Conservation (phyloP, 352 stramenopile species). For the Pythium vanterpoolii region DNA sequence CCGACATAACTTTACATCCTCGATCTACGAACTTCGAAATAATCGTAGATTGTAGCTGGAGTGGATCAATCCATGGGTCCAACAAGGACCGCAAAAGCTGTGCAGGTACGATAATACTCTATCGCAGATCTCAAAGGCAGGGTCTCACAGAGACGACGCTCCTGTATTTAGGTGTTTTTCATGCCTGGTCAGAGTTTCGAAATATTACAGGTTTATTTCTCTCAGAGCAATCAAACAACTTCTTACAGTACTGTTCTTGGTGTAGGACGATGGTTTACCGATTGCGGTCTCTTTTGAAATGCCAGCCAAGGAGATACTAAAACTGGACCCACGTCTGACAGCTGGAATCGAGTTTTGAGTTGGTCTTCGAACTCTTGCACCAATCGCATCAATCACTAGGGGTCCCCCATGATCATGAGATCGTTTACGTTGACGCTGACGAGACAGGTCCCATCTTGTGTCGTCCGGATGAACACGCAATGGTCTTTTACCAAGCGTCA, state of each 20-base stretch:
- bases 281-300: constrained; percentile 7
- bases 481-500: constrained; percentile 13
- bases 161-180: too few relatives aligned
- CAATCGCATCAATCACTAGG: background rate
- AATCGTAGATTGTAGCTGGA: too few relatives aligned
- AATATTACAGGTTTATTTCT: too few relatives aligned
- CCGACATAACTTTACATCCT: too few relatives aligned
- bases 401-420: constrained; percentile 18
- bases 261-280: constrained; percentile 7
- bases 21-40: too few relatives aligned
- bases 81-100: too few relatives aligned
- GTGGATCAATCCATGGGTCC: too few relatives aligned
- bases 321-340: constrained; percentile 6
- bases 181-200: too few relatives aligned
- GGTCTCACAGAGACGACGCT: too few relatives aligned
- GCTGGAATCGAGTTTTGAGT: constrained; percentile 4
- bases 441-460: background rate
- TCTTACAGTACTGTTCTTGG: constrained; percentile 22
- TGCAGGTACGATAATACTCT: too few relatives aligned
- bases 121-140: too few relatives aligned
- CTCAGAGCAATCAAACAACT: too few relatives aligned
- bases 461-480: constrained; percentile 20
- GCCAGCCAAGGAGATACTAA: constrained; percentile 15
- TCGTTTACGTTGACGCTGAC: constrained; percentile 26
- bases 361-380: constrained; percentile 4